Evolutionary conservation across 2,329 filamentous ascomycete species (phyloP), one percentile per base, ranked within the genome.

Genomic region (Colletotrichum simmondsii): DNA sequence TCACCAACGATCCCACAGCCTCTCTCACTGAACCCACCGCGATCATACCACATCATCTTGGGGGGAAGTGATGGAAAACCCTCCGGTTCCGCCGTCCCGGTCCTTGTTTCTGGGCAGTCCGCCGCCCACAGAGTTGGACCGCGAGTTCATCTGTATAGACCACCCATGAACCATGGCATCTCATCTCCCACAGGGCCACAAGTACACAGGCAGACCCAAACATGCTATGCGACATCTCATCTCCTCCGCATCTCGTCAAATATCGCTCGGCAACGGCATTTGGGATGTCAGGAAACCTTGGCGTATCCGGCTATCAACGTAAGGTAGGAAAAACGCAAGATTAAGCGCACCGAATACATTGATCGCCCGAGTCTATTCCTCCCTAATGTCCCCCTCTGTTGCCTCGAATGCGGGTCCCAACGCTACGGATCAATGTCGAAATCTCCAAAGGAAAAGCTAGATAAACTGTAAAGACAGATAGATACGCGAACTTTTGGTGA

Each of bases 11-110:
- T 10, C 54, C 42, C 46, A 52, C 26, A 24, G 16, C 10, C 32
- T 42, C 28, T 57, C 63, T 30, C 14, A 58, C 35, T 30, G 49
- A 57, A 52, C 53, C 42, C 70, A 64, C 59, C 24, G 32, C 14
- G 11, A 57, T 57, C 32, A 24, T 57, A 57, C 30, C 22, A 28
- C 61, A 54, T 65, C 32, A 22, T 14, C 24, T 32, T 30, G 52
- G 35, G 61, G 52, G 11, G 52, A 5, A 28, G 54, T 28, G 24
- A 28, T 26, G 28, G 54, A 64, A 71, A 70, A 58, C 71, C 37
- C 26, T 58, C 66, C 56, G 66, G 26, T 61, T 65, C 71, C 67
- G 71, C 61, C 56, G 46, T 57, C 66, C 66, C 37, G 56, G 49
- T 70, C 60, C 66, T 56, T 65, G 62, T 30, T 16, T 14, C 30